These are phyloP conservation scores for Raddia distichophylla DNA, from an alignment of 176 grass and related monocot species.

Conservation along the genomic window DNA sequence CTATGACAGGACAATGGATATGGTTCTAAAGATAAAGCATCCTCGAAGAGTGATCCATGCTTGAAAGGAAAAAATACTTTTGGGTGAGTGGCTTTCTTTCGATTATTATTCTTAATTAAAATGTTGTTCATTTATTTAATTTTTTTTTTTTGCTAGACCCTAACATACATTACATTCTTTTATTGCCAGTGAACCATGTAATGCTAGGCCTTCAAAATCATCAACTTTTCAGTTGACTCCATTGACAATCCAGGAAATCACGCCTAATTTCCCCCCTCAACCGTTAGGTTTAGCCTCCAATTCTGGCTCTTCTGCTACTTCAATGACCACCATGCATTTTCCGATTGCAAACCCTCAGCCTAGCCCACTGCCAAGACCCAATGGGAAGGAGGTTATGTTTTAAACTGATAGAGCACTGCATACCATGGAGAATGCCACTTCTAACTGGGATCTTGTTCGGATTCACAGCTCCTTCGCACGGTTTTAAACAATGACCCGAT, in stretches of 20 bases:
- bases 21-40: constrained; percentile 51
- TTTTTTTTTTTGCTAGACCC: constrained; percentile 35
- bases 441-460: constrained; percentile 25
- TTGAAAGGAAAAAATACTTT: constrained; percentile 53
- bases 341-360: constrained; percentile 36
- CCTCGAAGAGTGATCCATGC: constrained; percentile 61
- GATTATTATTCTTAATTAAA: constrained; percentile 12
- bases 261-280: constrained; percentile 38
- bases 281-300: constrained; percentile 37
- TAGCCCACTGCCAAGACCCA: constrained; percentile 51
- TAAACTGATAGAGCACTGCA: constrained; percentile 1
- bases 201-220: constrained; percentile 43
- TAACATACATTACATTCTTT: constrained; percentile 32
- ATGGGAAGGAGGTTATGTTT: constrained; percentile 53
- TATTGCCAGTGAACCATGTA: constrained; percentile 47
- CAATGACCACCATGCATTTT: constrained; percentile 39
- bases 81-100: constrained; percentile 46
- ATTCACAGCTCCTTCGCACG: constrained; percentile 10
- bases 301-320: constrained; percentile 31
- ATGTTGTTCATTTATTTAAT: background rate
- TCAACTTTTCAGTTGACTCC: constrained; percentile 43
- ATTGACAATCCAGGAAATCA: constrained; percentile 50
- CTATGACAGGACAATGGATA: constrained; percentile 52
- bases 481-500: background rate
- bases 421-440: constrained; percentile 1